Base-by-base conservation (phyloP, 495 filamentous ascomycete species). In the Tricharina praecox region DNA sequence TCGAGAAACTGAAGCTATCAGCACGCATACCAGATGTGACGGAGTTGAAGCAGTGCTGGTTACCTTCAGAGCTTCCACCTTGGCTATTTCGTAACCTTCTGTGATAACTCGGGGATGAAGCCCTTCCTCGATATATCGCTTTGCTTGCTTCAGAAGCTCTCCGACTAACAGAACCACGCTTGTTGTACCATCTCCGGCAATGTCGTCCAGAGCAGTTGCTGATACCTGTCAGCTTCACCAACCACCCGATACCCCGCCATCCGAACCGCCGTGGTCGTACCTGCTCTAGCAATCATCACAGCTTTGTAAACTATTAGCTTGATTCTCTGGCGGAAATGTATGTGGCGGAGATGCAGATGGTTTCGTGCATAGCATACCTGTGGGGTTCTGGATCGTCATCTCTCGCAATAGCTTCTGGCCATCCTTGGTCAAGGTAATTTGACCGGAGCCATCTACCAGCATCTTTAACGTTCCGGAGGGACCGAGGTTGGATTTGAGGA, bases 351-450 rank as follows among this genome's bases (percentile, higher is more conserved):
- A 26, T 24, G 24, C 13, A 26, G 21, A 43, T 23, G 23, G 23
- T 77, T 75, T 77, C n/a, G n/a, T n/a, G 74, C 73, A 75, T 16
- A 48, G 37, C 23, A 23, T 51, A 59, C 56, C 56, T 49, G 56
- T 59, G 32, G 56, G 56, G 35, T 59, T 59, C 36, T 59, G 56
- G 43, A 59, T 73, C 68, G 88, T 85, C 92, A 99, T 99, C 64
- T 99, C 90, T 55, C 85, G 75, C 55, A 99, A 63, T 46, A 99
- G 69, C 40, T 96, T 90, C 61, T 90, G 93, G 60, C 90, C 90
- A 71, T 99, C 90, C 67, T 99, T 99, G 43, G 90, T 99, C 59
- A 99, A 71, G 67, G 96, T 99, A 70, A 99, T 99, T 82, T 93
- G 55, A 62, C 90, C 90, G 46, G 92, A 75, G 63, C 90, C 90